phyloP scores from a whole-genome alignment of 2,329 filamentous ascomycete genomes.

The Exophiala phaeomuriformis region DNA sequence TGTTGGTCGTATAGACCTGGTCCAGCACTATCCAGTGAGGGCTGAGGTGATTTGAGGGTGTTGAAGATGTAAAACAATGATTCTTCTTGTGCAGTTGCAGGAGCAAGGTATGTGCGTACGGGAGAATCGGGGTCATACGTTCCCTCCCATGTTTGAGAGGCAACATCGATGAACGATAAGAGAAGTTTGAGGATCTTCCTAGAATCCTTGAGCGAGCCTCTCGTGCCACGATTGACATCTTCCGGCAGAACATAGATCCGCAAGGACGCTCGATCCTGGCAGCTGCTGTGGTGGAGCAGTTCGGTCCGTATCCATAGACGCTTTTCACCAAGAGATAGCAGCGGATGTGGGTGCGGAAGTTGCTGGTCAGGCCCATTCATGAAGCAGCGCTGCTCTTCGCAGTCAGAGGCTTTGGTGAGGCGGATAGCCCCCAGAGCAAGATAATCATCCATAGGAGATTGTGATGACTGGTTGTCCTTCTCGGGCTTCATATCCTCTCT shows the following conservation, averaged over 20 bases:
- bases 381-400: slow-evolving; percentile 2
- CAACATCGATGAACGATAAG: slow-evolving; percentile 37
- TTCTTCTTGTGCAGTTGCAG: slow-evolving; percentile 32
- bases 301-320: slow-evolving; percentile 34
- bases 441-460: slow-evolving; percentile 12
- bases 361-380: slow-evolving; percentile 17
- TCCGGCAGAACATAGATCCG: slow-evolving; percentile 38
- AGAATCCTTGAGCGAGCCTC: slow-evolving; percentile 32
- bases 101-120: slow-evolving; percentile 16
- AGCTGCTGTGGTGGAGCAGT: slow-evolving; percentile 19
- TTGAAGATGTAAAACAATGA: slow-evolving; percentile 47
- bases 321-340: slow-evolving; percentile 26
- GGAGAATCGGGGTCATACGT: slow-evolving; percentile 18
- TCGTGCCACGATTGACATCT: slow-evolving; percentile 33
- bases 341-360: slow-evolving; percentile 13
- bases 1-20: slow-evolving; percentile 30
- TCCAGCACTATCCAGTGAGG: slow-evolving; percentile 29
- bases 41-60: slow-evolving; percentile 38
- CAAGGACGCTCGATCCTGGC: slow-evolving; percentile 26
- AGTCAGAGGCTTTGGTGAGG: slow-evolving; percentile 5
- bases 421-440: slow-evolving; percentile 25
- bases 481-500: background rate
- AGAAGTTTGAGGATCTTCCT: slow-evolving; percentile 35
- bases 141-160: slow-evolving; percentile 36
- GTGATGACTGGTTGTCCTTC: background rate